Evolutionary conservation across 176 grass and related monocot species (phyloP).

Genomic region (Hyparrhenia diplandra): DNA sequence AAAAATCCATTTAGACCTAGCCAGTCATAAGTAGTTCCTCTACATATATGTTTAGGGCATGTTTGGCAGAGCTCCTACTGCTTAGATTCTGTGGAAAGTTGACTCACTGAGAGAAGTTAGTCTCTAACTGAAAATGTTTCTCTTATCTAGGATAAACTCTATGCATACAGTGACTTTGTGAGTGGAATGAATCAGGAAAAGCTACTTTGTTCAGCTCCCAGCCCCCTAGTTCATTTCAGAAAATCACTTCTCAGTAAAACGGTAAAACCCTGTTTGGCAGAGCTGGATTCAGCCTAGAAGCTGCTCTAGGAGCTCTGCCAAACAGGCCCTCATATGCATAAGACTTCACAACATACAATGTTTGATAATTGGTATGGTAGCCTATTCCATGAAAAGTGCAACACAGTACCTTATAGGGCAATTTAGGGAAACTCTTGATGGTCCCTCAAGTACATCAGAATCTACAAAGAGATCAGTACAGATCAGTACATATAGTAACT

Average conservation of each 20-base stretch:
- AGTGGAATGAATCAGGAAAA: not conserved
- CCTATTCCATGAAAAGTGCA: slow-evolving; percentile 13
- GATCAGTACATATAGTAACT: not conserved
- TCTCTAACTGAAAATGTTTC: not conserved
- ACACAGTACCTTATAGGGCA: slow-evolving; percentile 90
- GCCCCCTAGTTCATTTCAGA: not conserved
- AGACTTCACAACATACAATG: slow-evolving; percentile 6
- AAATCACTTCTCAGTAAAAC: not conserved
- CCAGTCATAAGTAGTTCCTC: not conserved
- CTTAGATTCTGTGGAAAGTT: not conserved
- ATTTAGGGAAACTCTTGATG: slow-evolving; percentile 87
- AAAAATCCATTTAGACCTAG: not conserved
- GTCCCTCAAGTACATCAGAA: slow-evolving; percentile 86
- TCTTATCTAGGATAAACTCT: not conserved
- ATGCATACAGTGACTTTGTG: not conserved
- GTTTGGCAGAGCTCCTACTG: not conserved
- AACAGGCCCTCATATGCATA: not conserved
- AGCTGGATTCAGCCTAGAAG: not conserved
- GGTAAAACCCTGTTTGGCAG: not conserved
- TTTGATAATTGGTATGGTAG: not conserved
- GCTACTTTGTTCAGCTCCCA: not conserved
- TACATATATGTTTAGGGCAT: not conserved
- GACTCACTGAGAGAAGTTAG: not conserved
- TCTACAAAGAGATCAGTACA: slow-evolving; percentile 49
- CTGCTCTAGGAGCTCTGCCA: not conserved